Conservation (phyloP, 371 early-diverging fungal species). For the Capniomyces stellatus region DNA sequence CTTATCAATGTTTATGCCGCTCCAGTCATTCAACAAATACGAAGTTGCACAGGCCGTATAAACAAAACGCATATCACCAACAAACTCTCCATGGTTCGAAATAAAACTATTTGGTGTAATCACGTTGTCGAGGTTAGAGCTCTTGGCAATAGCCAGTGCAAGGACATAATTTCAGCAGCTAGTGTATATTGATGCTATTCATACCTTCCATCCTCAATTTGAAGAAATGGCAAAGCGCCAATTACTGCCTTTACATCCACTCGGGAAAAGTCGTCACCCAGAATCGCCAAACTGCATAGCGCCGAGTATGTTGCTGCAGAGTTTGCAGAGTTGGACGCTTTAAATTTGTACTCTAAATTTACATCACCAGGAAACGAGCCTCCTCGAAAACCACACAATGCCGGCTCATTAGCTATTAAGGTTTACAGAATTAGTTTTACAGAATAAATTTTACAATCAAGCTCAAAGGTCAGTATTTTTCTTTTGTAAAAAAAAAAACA, state of each 20-base stretch:
- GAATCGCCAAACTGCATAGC: conserved; percentile 45
- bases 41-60: conserved; percentile 77
- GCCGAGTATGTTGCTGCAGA: conserved; percentile 89
- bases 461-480: not conserved
- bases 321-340: conserved; percentile 32
- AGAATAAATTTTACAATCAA: not conserved
- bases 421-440: not conserved
- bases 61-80: conserved; percentile 76
- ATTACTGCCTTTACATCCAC: conserved; percentile 56
- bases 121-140: not conserved
- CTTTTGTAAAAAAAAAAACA: not conserved
- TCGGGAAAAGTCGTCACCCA: conserved; percentile 77
- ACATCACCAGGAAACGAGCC: conserved; percentile 8
- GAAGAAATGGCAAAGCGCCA: conserved; percentile 34
- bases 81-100: conserved; percentile 39
- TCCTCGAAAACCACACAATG: conserved; percentile 23
- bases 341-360: not conserved
- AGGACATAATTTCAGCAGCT: conserved; percentile 4
- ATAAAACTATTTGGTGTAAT: conserved; percentile 29
- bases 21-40: conserved; percentile 72
- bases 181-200: not conserved
- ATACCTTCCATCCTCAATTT: conserved; percentile 52
- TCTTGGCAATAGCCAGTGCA: not conserved
- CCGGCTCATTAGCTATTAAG: not conserved
- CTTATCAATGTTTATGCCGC: conserved; percentile 44